phyloP scores from a whole-genome alignment of 148 eudicot species.

The Pharnaceum exiguum region DNA sequence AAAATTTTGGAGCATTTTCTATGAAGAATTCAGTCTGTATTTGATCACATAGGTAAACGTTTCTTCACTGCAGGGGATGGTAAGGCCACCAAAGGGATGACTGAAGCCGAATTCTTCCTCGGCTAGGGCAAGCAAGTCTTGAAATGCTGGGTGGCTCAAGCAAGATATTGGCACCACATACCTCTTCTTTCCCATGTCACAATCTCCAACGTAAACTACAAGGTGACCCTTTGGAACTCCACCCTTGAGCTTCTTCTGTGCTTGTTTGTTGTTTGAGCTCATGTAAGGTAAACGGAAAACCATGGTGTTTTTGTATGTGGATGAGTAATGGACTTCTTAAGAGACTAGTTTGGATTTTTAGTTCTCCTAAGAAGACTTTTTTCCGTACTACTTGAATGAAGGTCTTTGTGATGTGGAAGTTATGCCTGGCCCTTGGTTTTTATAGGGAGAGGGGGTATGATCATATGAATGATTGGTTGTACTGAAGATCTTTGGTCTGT shows the following conservation, averaged over 20 bases:
- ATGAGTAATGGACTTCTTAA: neutral
- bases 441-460: too few relatives aligned
- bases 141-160: constrained; percentile 37
- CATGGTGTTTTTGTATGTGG: constrained; percentile 6
- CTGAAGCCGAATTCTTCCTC: constrained; percentile 40
- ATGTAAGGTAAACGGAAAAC: constrained; percentile 7
- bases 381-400: too few relatives aligned
- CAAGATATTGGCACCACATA: constrained; percentile 40
- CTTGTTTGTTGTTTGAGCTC: constrained; percentile 22
- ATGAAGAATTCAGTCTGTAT: neutral
- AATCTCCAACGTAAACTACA: constrained; percentile 42
- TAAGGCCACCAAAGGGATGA: constrained; percentile 36
- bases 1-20: neutral
- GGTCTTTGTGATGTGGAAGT: neutral
- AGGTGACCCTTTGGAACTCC: constrained; percentile 37
- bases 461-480: too few relatives aligned
- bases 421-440: neutral
- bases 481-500: too few relatives aligned
- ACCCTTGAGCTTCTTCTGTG: constrained; percentile 16
- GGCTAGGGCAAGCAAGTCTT: constrained; percentile 26
- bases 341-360: neutral
- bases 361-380: neutral
- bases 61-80: constrained; percentile 38
- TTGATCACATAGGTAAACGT: constrained; percentile 16
- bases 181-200: constrained; percentile 21